Evolutionary conservation across 192 early-diverging fungal species (phyloP).

Genomic region (Backusella westeae): DNA sequence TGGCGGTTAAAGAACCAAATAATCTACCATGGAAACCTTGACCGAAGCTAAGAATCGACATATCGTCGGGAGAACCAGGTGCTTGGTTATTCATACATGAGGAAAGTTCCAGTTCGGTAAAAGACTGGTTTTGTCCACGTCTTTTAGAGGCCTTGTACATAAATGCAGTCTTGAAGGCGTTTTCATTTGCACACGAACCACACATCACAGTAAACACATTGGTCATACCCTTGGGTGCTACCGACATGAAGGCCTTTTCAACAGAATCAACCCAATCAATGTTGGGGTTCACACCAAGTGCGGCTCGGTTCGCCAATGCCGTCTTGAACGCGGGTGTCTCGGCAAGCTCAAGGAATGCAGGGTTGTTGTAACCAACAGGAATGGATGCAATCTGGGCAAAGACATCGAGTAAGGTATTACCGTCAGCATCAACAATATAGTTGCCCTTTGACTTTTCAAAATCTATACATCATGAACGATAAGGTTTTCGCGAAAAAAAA

Average conservation of each 20-base stretch:
- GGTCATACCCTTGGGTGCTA: conserved; percentile 62
- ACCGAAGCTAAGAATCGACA: conserved; percentile 64
- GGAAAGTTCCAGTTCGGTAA: conserved; percentile 41
- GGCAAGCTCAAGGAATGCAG: conserved; percentile 50
- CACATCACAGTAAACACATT: conserved; percentile 73
- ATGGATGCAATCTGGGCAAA: conserved; percentile 75
- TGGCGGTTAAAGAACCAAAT: conserved; percentile 68
- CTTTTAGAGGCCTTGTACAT: conserved; percentile 57
- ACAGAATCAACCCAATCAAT: conserved; percentile 59
- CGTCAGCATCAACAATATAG: conserved; percentile 73
- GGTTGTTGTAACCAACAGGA: conserved; percentile 73
- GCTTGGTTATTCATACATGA: conserved; percentile 64
- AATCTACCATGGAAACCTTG: conserved; percentile 67
- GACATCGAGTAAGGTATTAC: conserved; percentile 66
- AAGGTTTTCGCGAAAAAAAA: background rate
- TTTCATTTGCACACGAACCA: conserved; percentile 74
- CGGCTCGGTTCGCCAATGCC: conserved; percentile 63
- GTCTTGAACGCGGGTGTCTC: conserved; percentile 55
- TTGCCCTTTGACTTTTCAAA: conserved; percentile 65
- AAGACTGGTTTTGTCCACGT: conserved; percentile 39
- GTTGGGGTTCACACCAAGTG: conserved; percentile 64
- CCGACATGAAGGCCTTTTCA: conserved; percentile 62
- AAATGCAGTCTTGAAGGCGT: conserved; percentile 74
- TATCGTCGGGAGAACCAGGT: conserved; percentile 59
- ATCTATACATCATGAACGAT: conserved; percentile 38